Percentiles rank a stretch among this genome's conserved stretches.
phyloP scores from a whole-genome alignment of 768 basidiomycete species.

The Harrya chromipes region DNA sequence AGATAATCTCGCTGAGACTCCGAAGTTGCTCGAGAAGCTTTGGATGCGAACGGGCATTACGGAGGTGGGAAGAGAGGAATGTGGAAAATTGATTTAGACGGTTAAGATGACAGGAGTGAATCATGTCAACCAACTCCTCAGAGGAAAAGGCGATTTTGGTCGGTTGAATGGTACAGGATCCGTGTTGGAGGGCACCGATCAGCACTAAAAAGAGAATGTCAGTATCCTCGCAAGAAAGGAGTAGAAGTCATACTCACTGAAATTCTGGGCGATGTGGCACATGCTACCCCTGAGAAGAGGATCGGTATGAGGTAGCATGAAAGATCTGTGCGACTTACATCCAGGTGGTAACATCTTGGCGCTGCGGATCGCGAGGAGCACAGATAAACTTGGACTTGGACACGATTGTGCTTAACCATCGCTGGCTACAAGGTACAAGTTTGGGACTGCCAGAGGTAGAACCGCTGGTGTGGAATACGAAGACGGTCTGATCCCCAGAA shows the following conservation, averaged over 20 bases:
- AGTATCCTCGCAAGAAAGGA: conserved; percentile 21
- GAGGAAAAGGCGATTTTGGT: conserved; percentile 62
- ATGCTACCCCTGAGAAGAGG: conserved; percentile 65
- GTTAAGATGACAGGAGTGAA: conserved; percentile 62
- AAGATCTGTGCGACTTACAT: conserved; percentile 49
- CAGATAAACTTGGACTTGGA: conserved; percentile 57
- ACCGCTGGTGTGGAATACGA: conserved; percentile 80
- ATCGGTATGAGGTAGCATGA: conserved; percentile 26
- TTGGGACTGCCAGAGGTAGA: conserved; percentile 84
- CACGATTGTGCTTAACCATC: conserved; percentile 60
- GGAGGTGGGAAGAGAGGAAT: conserved; percentile 64
- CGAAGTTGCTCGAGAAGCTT: conserved; percentile 57
- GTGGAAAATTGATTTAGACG: conserved; percentile 73
- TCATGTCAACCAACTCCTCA: conserved; percentile 70
- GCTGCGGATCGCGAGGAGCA: conserved; percentile 44
- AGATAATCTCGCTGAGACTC: conserved; percentile 60
- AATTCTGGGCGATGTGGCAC: conserved; percentile 78
- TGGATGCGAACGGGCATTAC: conserved; percentile 54
- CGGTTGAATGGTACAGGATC: conserved; percentile 69
- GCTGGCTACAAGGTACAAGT: conserved; percentile 67
- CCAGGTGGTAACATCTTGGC: conserved; percentile 68
- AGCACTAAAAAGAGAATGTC: conserved; percentile 43
- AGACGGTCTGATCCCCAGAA: conserved; percentile 43
- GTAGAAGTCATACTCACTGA: conserved; percentile 49
- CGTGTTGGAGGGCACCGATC: conserved; percentile 67